These are phyloP conservation scores for Haplographium delicatum DNA, from an alignment of 495 filamentous ascomycete genomes.

Conservation along the genomic window DNA sequence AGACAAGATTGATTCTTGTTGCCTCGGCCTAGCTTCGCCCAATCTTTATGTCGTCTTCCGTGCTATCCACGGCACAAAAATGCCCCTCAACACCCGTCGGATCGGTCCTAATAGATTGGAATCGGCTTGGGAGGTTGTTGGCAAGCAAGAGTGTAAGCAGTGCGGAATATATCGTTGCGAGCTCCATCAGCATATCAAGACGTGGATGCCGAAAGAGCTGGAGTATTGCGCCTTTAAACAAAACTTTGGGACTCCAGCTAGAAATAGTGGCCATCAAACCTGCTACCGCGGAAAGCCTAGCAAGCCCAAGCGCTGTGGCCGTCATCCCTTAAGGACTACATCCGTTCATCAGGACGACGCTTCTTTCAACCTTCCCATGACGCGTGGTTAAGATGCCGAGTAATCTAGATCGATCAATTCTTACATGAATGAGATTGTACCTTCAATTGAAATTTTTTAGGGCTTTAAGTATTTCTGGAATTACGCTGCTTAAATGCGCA, in stretches of 20 bases:
- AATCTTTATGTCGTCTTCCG: slow-evolving; percentile 48
- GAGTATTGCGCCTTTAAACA: slow-evolving; percentile 48
- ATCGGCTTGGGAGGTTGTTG: slow-evolving; percentile 47
- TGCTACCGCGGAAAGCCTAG: slow-evolving; percentile 46
- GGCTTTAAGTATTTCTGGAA: no score
- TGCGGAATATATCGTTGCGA: slow-evolving; percentile 48
- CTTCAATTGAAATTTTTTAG: no score
- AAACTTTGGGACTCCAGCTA: slow-evolving; percentile 41
- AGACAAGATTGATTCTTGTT: slow-evolving; percentile 49
- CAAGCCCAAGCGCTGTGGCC: slow-evolving; percentile 42
- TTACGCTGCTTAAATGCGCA: no score
- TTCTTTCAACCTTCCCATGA: not conserved
- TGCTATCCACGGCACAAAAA: slow-evolving; percentile 38
- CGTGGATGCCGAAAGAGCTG: slow-evolving; percentile 41
- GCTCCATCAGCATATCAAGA: slow-evolving; percentile 47
- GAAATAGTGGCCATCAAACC: slow-evolving; percentile 31
- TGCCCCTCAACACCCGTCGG: slow-evolving; percentile 42
- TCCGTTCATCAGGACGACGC: slow-evolving; percentile 21
- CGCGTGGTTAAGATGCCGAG: not conserved
- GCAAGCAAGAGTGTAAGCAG: slow-evolving; percentile 28
- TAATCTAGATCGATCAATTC: not conserved
- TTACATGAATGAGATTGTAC: not conserved
- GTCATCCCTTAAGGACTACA: slow-evolving; percentile 31
- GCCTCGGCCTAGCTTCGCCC: slow-evolving; percentile 46
- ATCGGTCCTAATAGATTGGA: slow-evolving; percentile 50